These are phyloP conservation scores for Cucumis variabilis DNA, from an alignment of 331 rosid genomes.

Conservation along the genomic window DNA sequence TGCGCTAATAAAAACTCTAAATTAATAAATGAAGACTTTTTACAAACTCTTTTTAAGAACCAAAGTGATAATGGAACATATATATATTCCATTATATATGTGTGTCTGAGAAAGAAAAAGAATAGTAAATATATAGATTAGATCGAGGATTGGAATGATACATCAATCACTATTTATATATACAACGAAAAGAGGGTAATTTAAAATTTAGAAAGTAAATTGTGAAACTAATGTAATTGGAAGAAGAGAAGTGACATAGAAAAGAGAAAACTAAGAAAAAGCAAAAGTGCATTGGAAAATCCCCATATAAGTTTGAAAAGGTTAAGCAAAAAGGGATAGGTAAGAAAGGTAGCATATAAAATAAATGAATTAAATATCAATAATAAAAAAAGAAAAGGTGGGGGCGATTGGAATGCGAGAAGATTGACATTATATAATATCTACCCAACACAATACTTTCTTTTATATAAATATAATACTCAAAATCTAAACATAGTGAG, in stretches of 20 bases:
- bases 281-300: conserved; percentile 24
- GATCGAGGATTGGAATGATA: too few species aligned
- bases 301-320: conserved; percentile 26
- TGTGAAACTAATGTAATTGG: neutral
- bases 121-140: too few species aligned
- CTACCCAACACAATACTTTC: too few species aligned
- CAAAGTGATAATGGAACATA: too few species aligned
- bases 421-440: neutral
- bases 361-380: neutral
- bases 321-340: neutral
- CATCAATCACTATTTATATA: too few species aligned
- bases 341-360: neutral
- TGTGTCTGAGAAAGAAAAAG: too few species aligned
- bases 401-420: conserved; percentile 1
- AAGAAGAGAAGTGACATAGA: neutral
- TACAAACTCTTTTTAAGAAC: too few species aligned
- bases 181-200: neutral
- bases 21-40: too few species aligned
- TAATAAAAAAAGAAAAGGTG: neutral
- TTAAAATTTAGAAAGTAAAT: neutral
- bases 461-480: neutral
- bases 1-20: too few species aligned
- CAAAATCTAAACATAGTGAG: neutral
- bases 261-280: neutral
- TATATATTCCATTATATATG: too few species aligned